Conservation (phyloP, 495 filamentous ascomycete species). For the Pyronema domesticum region DNA sequence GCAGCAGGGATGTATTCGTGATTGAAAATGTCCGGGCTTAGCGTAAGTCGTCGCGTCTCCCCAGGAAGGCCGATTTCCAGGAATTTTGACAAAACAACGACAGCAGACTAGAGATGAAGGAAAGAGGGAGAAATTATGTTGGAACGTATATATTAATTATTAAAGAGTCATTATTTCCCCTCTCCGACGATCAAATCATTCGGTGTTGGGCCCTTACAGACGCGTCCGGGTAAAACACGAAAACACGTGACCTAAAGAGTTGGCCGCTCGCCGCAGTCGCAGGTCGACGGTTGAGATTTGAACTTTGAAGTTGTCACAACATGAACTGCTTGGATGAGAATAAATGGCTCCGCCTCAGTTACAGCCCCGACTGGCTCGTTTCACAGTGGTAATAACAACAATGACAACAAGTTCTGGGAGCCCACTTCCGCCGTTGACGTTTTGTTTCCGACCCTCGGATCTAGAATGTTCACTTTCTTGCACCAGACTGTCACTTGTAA, state of each 20-base stretch:
- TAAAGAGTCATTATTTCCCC: neutral
- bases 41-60: constrained; percentile 1
- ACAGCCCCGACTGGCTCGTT: too few relatives aligned
- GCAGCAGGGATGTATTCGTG: neutral
- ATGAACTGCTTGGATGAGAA: too few relatives aligned
- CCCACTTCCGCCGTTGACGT: too few relatives aligned
- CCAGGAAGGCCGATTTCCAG: neutral
- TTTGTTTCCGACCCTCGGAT: too few relatives aligned
- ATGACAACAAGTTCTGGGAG: too few relatives aligned
- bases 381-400: too few relatives aligned
- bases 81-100: neutral
- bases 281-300: constrained; percentile 6
- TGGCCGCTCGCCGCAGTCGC: neutral
- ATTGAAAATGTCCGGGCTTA: neutral
- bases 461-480: too few relatives aligned
- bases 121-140: neutral
- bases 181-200: neutral
- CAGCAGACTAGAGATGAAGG: neutral
- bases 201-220: neutral
- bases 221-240: constrained; percentile 15
- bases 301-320: neutral
- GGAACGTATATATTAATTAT: neutral
- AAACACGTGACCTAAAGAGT: constrained; percentile 2
- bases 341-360: too few relatives aligned
- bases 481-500: too few relatives aligned